These are phyloP conservation scores for Austropuccinia psidii DNA, from an alignment of 1,284 basidiomycete genomes.

Conservation along the genomic window DNA sequence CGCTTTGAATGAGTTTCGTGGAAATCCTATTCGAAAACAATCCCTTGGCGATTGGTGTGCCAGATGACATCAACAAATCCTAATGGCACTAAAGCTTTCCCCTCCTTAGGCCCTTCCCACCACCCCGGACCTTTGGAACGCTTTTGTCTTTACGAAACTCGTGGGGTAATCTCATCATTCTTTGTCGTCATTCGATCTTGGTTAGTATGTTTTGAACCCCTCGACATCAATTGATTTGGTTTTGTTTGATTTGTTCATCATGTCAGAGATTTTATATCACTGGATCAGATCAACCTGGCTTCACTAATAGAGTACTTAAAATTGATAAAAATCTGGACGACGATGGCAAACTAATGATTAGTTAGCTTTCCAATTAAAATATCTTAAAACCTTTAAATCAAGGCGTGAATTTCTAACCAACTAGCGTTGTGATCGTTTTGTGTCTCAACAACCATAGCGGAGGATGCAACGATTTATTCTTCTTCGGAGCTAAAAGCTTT, in stretches of 20 bases:
- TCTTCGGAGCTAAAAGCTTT: conserved; percentile 79
- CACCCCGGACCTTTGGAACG: conserved; percentile 21
- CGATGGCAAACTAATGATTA: conserved; percentile 35
- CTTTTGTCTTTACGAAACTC: conserved; percentile 33
- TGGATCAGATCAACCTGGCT: conserved; percentile 73
- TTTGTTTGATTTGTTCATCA: not conserved
- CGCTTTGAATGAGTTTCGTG: too few relatives aligned
- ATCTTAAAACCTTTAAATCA: not conserved
- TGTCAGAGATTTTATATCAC: conserved; percentile 71
- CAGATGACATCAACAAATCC: too few relatives aligned
- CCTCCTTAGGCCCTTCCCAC: not conserved
- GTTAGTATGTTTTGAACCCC: not conserved
- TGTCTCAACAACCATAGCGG: conserved; percentile 44
- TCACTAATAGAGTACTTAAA: conserved; percentile 79
- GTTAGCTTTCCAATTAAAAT: too few relatives aligned
- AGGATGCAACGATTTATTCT: conserved; percentile 80
- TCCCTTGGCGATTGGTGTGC: too few relatives aligned
- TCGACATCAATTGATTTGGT: not conserved
- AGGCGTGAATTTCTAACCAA: not conserved
- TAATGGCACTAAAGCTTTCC: too few relatives aligned
- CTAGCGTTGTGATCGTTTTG: not conserved
- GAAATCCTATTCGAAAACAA: too few relatives aligned
- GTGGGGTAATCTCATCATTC: not conserved
- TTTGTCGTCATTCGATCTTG: not conserved
- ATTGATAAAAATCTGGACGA: conserved; percentile 63